phyloP scores from a whole-genome alignment of 345 rosid species.

The Salix caprea region DNA sequence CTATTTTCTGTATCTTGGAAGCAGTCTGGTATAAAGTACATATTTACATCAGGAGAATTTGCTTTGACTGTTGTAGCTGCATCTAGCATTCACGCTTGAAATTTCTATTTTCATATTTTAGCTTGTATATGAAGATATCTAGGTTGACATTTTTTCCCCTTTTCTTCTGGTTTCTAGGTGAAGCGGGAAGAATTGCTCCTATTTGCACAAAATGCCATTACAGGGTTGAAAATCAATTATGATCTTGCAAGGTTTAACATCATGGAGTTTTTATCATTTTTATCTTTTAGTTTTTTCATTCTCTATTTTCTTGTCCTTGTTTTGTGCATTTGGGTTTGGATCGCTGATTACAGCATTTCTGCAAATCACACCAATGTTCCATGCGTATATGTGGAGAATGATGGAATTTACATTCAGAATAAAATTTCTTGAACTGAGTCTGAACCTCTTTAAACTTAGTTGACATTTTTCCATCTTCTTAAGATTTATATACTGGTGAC shows the following conservation, averaged over 20 bases:
- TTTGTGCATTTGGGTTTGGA: conserved; percentile 4
- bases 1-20: not conserved
- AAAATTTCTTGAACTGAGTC: not conserved
- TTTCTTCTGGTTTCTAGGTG: conserved; percentile 43
- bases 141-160: conserved; percentile 8
- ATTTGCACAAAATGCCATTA: conserved; percentile 77
- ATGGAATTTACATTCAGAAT: not conserved
- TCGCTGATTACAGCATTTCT: not conserved
- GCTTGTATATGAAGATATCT: conserved; percentile 7
- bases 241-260: conserved; percentile 63
- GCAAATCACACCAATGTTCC: not conserved
- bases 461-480: not conserved
- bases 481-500: not conserved
- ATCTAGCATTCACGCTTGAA: not conserved
- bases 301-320: not conserved
- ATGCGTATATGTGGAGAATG: not conserved
- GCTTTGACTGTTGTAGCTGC: not conserved
- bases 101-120: not conserved
- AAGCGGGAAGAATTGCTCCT: conserved; percentile 96
- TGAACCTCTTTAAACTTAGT: not conserved
- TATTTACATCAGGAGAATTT: not conserved
- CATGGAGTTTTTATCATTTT: conserved; percentile 3
- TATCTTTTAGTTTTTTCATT: not conserved
- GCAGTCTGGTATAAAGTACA: not conserved
- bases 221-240: conserved; percentile 76